Evolutionary conservation across 2,329 filamentous ascomycete genomes (phyloP).

Genomic region (Hortaea werneckii): DNA sequence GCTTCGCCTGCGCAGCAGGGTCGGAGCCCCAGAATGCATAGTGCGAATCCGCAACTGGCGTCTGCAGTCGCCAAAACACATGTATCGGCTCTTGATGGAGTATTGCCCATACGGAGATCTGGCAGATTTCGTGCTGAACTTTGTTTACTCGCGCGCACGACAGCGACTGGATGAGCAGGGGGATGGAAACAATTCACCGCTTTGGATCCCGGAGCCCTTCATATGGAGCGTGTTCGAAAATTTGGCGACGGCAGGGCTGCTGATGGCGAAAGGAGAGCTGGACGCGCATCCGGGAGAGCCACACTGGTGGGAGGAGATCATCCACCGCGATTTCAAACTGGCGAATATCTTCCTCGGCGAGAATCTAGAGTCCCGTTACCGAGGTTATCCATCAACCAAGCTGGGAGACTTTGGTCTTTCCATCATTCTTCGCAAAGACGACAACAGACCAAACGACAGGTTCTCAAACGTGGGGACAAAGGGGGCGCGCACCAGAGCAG

Average conservation of each 20-base stretch:
- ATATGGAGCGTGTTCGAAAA: neutral
- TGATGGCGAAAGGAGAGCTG: neutral
- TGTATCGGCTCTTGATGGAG: neutral
- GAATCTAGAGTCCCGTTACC: neutral
- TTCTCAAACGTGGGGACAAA: too few species aligned
- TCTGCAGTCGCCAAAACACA: neutral
- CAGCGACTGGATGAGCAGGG: neutral
- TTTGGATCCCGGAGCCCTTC: neutral
- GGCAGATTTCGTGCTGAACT: neutral
- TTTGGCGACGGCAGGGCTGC: neutral
- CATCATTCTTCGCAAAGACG: neutral
- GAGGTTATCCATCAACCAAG: neutral
- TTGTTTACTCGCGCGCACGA: neutral
- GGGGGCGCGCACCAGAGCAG: too few species aligned
- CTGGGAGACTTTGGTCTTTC: neutral
- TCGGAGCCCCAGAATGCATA: neutral
- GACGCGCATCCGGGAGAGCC: neutral
- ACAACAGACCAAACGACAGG: neutral
- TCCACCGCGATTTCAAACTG: neutral
- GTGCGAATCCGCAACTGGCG: slow-evolving; percentile 1
- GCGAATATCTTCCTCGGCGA: neutral
- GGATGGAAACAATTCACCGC: neutral
- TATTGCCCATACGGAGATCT: neutral
- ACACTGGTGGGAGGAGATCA: neutral
- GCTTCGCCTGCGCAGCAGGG: neutral